These are phyloP conservation scores for Cordyceps farinosa DNA, from an alignment of 2,329 filamentous ascomycete species.

Conservation along the genomic window DNA sequence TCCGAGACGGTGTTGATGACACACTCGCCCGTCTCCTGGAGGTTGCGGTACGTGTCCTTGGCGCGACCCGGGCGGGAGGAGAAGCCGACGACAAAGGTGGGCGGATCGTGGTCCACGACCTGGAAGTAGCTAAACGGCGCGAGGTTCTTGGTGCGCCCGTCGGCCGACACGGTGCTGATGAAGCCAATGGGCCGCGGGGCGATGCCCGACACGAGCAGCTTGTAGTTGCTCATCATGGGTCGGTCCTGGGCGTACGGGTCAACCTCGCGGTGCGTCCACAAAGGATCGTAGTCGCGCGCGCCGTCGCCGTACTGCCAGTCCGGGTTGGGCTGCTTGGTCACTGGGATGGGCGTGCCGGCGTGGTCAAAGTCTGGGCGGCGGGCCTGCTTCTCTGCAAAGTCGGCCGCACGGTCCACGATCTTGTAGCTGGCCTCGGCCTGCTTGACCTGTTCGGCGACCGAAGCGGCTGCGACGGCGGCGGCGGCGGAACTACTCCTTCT, in stretches of 20 bases:
- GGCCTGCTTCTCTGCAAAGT: slow-evolving; percentile 26
- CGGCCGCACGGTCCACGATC: slow-evolving; percentile 24
- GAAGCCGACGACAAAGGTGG: slow-evolving; percentile 63
- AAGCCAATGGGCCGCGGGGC: slow-evolving; percentile 73
- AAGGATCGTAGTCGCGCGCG: slow-evolving; percentile 24
- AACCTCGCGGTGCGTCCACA: slow-evolving; percentile 63
- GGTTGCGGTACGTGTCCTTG: slow-evolving; percentile 74
- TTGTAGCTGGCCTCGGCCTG: slow-evolving; percentile 20
- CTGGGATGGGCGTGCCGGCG: slow-evolving; percentile 21
- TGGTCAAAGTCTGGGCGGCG: slow-evolving; percentile 27
- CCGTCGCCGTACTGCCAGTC: slow-evolving; percentile 46
- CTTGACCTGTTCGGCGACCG: slow-evolving; percentile 8
- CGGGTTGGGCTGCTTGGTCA: slow-evolving; percentile 38
- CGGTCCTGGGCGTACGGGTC: slow-evolving; percentile 72
- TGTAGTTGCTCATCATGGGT: slow-evolving; percentile 72
- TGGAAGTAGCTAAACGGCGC: slow-evolving; percentile 81
- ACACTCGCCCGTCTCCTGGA: slow-evolving; percentile 67
- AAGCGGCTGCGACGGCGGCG: background rate
- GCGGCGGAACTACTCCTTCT: slow-evolving; percentile 2
- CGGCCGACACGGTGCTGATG: slow-evolving; percentile 49
- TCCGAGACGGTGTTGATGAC: slow-evolving; percentile 79
- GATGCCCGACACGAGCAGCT: slow-evolving; percentile 75
- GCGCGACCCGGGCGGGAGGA: slow-evolving; percentile 43
- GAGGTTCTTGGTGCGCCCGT: slow-evolving; percentile 64
- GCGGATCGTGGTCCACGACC: slow-evolving; percentile 76